Evolutionary conservation across 2,329 filamentous ascomycete genomes (phyloP), one percentile per base, ranked within the genome.

Genomic region (Rutstroemia sp.): DNA sequence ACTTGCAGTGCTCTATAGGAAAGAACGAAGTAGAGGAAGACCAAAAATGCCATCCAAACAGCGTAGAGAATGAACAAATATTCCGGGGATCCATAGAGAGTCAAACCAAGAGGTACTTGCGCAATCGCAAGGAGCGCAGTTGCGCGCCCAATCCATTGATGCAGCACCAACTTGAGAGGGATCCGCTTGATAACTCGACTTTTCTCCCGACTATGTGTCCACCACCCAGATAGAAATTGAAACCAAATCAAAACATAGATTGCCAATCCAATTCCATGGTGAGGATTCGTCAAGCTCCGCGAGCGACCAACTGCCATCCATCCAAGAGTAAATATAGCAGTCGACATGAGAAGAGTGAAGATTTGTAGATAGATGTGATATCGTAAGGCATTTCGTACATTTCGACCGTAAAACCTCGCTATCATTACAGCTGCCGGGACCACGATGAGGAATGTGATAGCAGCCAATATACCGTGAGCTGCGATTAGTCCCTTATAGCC

Each of bases 71-170:
- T 84, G 70, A 97, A 99, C 3, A 92, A 78, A 39, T 80, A 82
- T 66, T 87, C 83, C 5, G 94, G 92, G 30, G 92, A 96, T 5
- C 94, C 94, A 67, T 96, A 99, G 1, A 99, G 77, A 0, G 92
- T 92, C 48, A 99, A 77, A 0, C 94, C 94, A 0, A 99, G 78
- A 0, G 94, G 88, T 10, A 99, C 83, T 69, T 99, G 94, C 3
- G 86, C 80, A 62, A 97, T 84, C 0, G 89, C 94, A 4, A 99
- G 76, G 17, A 97, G 72, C 2, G 88, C 87, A 64, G 92, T 83
- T 0, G 81, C 75, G 57, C 92, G 79, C 17, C 94, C 94, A 17
- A 88, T 73, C 90, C 94, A 96, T 68, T 92, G 88, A 73, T 99
- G 94, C 44, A 97, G 71, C 9, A 68, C 61, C 37, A 63, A 41